These are phyloP conservation scores for Xylariomycetidae sp. DNA, from an alignment of 2,329 filamentous ascomycete species.

Conservation along the genomic window DNA sequence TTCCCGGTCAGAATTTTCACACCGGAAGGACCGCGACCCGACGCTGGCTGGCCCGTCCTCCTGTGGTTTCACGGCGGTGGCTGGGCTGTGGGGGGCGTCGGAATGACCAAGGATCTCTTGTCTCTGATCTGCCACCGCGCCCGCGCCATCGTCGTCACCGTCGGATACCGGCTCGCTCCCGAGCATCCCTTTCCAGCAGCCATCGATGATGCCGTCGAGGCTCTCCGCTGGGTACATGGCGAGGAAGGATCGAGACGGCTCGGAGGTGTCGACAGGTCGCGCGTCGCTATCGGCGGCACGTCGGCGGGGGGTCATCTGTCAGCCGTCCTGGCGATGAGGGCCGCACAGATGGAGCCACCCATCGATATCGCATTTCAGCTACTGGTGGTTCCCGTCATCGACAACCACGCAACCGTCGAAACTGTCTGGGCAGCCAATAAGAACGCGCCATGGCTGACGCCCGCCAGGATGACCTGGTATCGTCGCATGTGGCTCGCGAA, in stretches of 20 bases:
- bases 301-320: constrained; percentile 4
- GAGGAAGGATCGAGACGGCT: background rate
- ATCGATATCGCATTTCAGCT: constrained; percentile 7
- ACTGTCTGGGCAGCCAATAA: constrained; percentile 10
- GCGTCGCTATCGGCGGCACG: constrained; percentile 6
- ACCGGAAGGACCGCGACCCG: background rate
- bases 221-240: constrained; percentile 4
- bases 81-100: constrained; percentile 4
- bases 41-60: constrained; percentile 1
- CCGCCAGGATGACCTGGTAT: constrained; percentile 31
- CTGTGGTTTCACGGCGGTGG: constrained; percentile 8
- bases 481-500: constrained; percentile 28
- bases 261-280: constrained; percentile 1
- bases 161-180: constrained; percentile 6
- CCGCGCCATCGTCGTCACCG: constrained; percentile 3
- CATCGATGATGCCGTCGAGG: constrained; percentile 4
- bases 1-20: constrained; percentile 2
- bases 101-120: constrained; percentile 1
- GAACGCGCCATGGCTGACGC: constrained; percentile 28
- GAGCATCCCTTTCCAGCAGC: constrained; percentile 10
- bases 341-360: background rate
- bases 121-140: constrained; percentile 4
- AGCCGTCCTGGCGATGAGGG: background rate
- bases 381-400: constrained; percentile 29
- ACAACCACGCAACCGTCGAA: constrained; percentile 27